Evolutionary conservation across 2,329 filamentous ascomycete species (phyloP).

Genomic region (Paecilomyces dactylethromorphus): DNA sequence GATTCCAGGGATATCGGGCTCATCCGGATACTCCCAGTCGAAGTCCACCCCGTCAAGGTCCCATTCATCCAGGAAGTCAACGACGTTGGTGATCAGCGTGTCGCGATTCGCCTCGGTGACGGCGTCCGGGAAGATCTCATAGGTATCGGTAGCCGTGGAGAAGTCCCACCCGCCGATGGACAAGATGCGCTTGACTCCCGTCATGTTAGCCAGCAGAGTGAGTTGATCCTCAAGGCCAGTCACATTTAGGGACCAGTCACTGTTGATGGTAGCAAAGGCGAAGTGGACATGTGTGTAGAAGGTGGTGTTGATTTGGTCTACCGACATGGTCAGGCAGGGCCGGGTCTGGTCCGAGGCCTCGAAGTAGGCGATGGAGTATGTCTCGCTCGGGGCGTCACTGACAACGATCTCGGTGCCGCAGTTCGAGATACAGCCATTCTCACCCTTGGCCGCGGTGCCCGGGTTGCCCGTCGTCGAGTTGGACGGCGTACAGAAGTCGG

Average conservation of each 20-base stretch:
- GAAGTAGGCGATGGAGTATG: conserved; percentile 22
- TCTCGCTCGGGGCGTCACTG: conserved; percentile 4
- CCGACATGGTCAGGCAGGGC: conserved; percentile 20
- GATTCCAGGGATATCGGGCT: conserved; percentile 30
- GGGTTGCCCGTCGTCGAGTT: conserved; percentile 23
- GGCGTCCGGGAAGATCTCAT: conserved; percentile 30
- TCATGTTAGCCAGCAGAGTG: neutral
- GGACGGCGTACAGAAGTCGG: conserved; percentile 33
- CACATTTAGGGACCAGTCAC: conserved; percentile 22
- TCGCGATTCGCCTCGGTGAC: conserved; percentile 30
- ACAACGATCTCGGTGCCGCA: conserved; percentile 33
- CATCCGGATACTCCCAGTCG: conserved; percentile 33
- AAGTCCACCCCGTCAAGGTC: conserved; percentile 35
- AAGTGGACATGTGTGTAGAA: conserved; percentile 30
- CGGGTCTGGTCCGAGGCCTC: conserved; percentile 22
- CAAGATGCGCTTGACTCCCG: conserved; percentile 27
- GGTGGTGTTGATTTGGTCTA: conserved; percentile 11
- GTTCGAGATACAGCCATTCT: conserved; percentile 36
- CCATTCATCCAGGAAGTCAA: conserved; percentile 34
- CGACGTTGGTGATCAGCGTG: conserved; percentile 27
- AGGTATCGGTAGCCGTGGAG: conserved; percentile 30
- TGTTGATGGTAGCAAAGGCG: conserved; percentile 26
- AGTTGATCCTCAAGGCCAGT: conserved; percentile 9
- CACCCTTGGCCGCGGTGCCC: conserved; percentile 26
- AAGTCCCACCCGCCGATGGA: conserved; percentile 40